Evolutionary conservation across 2,329 filamentous ascomycete genomes (phyloP).

Genomic region (Paramyrothecium roridum): DNA sequence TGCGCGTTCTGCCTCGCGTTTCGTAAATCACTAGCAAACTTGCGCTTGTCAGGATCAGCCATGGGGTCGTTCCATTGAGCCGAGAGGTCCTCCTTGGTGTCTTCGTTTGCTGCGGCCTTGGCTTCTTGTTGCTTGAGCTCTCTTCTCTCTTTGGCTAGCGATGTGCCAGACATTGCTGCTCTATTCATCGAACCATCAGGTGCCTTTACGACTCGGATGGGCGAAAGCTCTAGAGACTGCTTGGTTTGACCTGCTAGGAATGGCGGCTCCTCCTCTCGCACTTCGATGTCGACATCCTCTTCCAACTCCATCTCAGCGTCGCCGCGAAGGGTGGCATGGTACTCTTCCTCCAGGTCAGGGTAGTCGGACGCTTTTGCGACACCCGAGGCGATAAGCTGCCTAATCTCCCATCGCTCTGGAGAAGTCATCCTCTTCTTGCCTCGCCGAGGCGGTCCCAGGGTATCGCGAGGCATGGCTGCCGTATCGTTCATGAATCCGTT

Average conservation of each 20-base stretch:
- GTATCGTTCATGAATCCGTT: slow-evolving; percentile 52
- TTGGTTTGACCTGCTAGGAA: slow-evolving; percentile 96
- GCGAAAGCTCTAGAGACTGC: slow-evolving; percentile 89
- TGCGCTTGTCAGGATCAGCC: slow-evolving; percentile 77
- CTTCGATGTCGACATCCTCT: slow-evolving; percentile 95
- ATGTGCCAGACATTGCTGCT: slow-evolving; percentile 89
- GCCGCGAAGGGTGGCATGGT: slow-evolving; percentile 80
- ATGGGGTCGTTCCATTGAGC: slow-evolving; percentile 98
- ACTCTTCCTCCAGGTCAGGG: slow-evolving; percentile 91
- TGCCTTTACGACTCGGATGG: slow-evolving; percentile 94
- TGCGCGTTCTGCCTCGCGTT: slow-evolving; percentile 60
- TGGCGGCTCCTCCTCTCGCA: slow-evolving; percentile 92
- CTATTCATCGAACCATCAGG: slow-evolving; percentile 98
- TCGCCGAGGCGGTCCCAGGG: slow-evolving; percentile 40
- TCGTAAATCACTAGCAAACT: slow-evolving; percentile 85
- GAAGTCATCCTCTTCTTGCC: slow-evolving; percentile 93
- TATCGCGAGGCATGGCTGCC: slow-evolving; percentile 32
- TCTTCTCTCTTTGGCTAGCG: slow-evolving; percentile 82
- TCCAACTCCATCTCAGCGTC: slow-evolving; percentile 89
- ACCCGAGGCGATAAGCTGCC: slow-evolving; percentile 92
- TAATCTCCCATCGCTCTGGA: slow-evolving; percentile 95
- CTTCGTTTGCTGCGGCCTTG: slow-evolving; percentile 70
- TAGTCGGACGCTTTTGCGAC: slow-evolving; percentile 91
- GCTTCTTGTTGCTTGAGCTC: slow-evolving; percentile 87
- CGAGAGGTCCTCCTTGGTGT: slow-evolving; percentile 77